Conservation (phyloP, 805 yeast genomes). For the Hermanozyma aechmeae region DNA sequence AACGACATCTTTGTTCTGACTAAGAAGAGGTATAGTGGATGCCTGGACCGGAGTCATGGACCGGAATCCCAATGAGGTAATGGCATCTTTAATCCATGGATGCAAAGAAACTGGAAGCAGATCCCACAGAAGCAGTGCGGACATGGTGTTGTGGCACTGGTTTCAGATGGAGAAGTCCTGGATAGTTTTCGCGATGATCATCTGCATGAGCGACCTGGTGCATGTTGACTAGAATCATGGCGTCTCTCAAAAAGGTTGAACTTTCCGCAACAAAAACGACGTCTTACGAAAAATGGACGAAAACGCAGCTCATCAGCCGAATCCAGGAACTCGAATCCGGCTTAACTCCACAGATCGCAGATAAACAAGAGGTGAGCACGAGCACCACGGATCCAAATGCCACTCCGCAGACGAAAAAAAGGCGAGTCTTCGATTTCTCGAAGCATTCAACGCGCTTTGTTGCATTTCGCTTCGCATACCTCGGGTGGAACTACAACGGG, state of each 20-base stretch:
- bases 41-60: conserved; percentile 97
- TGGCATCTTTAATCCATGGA: conserved; percentile 68
- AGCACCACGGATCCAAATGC: neutral
- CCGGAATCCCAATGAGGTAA: conserved; percentile 64
- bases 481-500: conserved; percentile 95
- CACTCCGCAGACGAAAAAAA: conserved; percentile 11
- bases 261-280: too few relatives aligned
- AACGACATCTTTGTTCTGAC: conserved; percentile 85
- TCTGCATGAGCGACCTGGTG: neutral
- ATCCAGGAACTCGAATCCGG: conserved; percentile 48
- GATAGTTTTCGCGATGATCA: too few relatives aligned
- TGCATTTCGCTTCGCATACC: conserved; percentile 76
- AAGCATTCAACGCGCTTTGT: conserved; percentile 57
- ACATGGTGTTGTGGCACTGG: too few relatives aligned
- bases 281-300: conserved; percentile 52
- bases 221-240: neutral
- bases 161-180: too few relatives aligned
- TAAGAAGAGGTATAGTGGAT: conserved; percentile 77
- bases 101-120: conserved; percentile 41
- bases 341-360: neutral
- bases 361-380: neutral
- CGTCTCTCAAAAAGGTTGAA: neutral
- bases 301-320: conserved; percentile 49
- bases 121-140: conserved; percentile 32
- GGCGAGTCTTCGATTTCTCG: conserved; percentile 53